Base-by-base conservation (phyloP, 2,329 filamentous ascomycete genomes). In the Ilyonectria robusta region DNA sequence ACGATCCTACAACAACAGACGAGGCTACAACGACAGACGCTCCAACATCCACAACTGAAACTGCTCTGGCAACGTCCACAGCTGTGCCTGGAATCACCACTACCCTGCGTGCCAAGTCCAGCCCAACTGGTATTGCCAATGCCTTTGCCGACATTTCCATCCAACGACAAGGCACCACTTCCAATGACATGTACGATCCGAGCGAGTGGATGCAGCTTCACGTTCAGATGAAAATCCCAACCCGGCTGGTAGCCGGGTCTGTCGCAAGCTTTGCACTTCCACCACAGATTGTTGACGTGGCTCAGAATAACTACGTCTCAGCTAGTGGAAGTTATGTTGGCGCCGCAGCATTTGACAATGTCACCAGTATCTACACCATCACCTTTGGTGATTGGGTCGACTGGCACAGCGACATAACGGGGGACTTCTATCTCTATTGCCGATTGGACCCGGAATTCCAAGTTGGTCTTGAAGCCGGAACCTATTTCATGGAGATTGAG, bases 81-180 rank as follows among this genome's bases (percentile, higher is more conserved):
- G 62, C 69, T 11, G 69, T 67, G 1, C 62, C 62, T 1, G 65
- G 69, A 13, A 51, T 44, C 2, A 72, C 62, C 9, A 72, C 54
- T 1, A 71, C 69, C 1, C 62, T 71, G 33, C 64, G 51, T 6
- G 62, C 65, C 1, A 53, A 35, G 2, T 53, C 65, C 4, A 63
- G 46, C 0, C 70, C 67, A 17, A 70, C 67, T 35, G 69, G 61
- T 4, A 15, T 64, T 8, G 6, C 42, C 8, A 35, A 61, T 33
- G 46, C 33, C n/a, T 58, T 64, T 19, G 46, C 44, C 21, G 33
- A 56, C 17, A 23, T 62, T 19, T 51, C 23, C 13, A 59, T 62
- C 4, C 19, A 29, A 26, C 23, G 35, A 19, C 48, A 44, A 15
- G 42, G 57, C 3, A n/a, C 31, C 11, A 15, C 21, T 15, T 62